Base-by-base conservation (phyloP, 2,329 filamentous ascomycete species). In the Pseudodiploospora longispora region DNA sequence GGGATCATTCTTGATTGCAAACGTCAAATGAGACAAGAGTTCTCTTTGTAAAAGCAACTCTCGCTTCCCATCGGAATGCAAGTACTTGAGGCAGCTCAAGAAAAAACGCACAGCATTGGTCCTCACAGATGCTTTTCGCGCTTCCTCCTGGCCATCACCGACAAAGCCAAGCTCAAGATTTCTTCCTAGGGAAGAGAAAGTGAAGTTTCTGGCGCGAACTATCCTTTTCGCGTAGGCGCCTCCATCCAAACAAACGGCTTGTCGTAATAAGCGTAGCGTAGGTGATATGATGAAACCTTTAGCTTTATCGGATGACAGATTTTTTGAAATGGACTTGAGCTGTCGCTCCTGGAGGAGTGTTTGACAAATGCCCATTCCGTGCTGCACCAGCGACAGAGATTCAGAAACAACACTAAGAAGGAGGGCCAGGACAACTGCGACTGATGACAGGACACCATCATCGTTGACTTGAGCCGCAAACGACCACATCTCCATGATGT, bases 261-360 rank as follows among this genome's bases (percentile, higher is more conserved):
- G 91, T 41, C 83, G 86, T 47, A 98, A 74, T 41, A 98, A 69
- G 45, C 91, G 82, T 47, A 98, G 68, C 27, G 86, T 90, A 1
- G 93, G 91, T 3, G 88, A 93, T 48, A 96, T 90, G 47, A 97
- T 71, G 62, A 87, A 88, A 34, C 89, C 88, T 59, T 94, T 95
- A 39, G 80, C 76, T 62, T 88, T 90, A 27, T 86, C 83, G 0
- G 87, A 80, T 4, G 86, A 83, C 12, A 97, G 67, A 47, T 87
- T 88, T 47, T 83, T 82, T 30, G 87, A 82, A 27, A 97, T 68
- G 3, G 95, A 76, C 54, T 90, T 87, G 50, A 90, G 72, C 53
- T 95, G 87, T 28, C 83, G 78, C 51, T 85, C 85, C 55, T 89
- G 85, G 29, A 98, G 68, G 36, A 97, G 68, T 10, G 87, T 87